phyloP scores from a whole-genome alignment of 1,284 basidiomycete genomes.

The Tilletia indica region DNA sequence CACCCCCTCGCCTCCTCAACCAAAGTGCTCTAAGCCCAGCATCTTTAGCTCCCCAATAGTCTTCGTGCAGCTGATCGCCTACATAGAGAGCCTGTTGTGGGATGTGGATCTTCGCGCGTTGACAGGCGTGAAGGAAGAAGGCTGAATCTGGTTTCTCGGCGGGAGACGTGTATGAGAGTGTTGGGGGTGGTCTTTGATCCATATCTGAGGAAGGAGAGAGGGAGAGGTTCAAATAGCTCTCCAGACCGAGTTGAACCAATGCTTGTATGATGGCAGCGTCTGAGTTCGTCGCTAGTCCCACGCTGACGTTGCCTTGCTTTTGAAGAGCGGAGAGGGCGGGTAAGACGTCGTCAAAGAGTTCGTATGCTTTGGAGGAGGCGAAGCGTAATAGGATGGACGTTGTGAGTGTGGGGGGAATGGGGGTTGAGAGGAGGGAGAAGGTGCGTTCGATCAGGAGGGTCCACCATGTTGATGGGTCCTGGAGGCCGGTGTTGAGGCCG shows the following conservation, averaged over 20 bases:
- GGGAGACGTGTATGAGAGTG: constrained; percentile 34
- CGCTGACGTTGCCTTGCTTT: neutral
- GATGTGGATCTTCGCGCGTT: constrained; percentile 14
- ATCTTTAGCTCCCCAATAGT: constrained; percentile 35
- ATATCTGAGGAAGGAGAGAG: neutral
- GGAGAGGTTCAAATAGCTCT: constrained; percentile 30
- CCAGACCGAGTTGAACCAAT: constrained; percentile 29
- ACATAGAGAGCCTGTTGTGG: constrained; percentile 32
- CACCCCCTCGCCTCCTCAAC: constrained; percentile 19
- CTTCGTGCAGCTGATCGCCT: constrained; percentile 40
- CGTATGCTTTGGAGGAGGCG: constrained; percentile 31
- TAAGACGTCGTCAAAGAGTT: constrained; percentile 33
- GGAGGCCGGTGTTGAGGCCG: constrained; percentile 29
- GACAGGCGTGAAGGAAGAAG: constrained; percentile 35
- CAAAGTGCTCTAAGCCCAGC: constrained; percentile 34
- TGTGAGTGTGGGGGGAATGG: constrained; percentile 21
- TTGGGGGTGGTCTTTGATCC: constrained; percentile 19
- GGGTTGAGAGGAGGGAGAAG: constrained; percentile 25
- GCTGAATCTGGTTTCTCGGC: constrained; percentile 31
- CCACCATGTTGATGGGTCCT: constrained; percentile 40
- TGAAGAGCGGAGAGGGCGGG: constrained; percentile 22
- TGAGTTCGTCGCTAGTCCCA: constrained; percentile 38
- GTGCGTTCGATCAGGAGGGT: constrained; percentile 32
- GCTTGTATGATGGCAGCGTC: constrained; percentile 34
- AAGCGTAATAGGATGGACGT: constrained; percentile 30